These are phyloP conservation scores for Peronospora tabacina DNA, from an alignment of 352 stramenopile genomes.

Conservation along the genomic window DNA sequence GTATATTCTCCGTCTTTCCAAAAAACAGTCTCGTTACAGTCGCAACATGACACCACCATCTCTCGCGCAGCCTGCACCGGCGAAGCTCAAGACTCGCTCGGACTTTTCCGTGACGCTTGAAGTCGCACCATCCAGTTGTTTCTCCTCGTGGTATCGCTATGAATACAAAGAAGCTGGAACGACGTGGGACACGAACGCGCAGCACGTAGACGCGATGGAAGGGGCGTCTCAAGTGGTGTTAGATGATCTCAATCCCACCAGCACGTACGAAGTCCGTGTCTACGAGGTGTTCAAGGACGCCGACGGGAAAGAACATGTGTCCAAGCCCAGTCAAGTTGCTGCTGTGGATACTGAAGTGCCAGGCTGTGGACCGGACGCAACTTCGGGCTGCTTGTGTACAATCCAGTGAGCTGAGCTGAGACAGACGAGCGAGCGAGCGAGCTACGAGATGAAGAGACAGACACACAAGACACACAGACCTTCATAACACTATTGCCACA, in stretches of 20 bases:
- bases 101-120: conserved; percentile 79
- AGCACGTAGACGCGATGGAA: conserved; percentile 35
- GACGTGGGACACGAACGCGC: conserved; percentile 29
- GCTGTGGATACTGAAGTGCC: conserved; percentile 85
- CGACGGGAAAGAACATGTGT: conserved; percentile 40
- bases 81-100: conserved; percentile 63
- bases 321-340: conserved; percentile 55
- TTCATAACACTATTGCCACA: conserved; percentile 18
- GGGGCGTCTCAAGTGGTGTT: conserved; percentile 50
- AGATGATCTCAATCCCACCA: conserved; percentile 83
- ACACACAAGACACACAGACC: conserved; percentile 16
- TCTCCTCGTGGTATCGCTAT: conserved; percentile 42
- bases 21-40: neutral
- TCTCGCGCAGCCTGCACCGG: conserved; percentile 32
- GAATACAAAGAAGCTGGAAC: conserved; percentile 64
- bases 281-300: conserved; percentile 42
- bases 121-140: conserved; percentile 27
- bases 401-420: conserved; percentile 33
- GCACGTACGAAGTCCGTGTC: conserved; percentile 82
- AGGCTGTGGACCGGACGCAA: conserved; percentile 59
- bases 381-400: conserved; percentile 32
- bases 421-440: no score
- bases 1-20: neutral
- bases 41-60: conserved; percentile 16
- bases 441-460: neutral